Percentiles rank a stretch among this genome's conserved stretches.
Evolutionary conservation across 495 filamentous ascomycete species (phyloP).

Genomic region (Lophium mytilinum): DNA sequence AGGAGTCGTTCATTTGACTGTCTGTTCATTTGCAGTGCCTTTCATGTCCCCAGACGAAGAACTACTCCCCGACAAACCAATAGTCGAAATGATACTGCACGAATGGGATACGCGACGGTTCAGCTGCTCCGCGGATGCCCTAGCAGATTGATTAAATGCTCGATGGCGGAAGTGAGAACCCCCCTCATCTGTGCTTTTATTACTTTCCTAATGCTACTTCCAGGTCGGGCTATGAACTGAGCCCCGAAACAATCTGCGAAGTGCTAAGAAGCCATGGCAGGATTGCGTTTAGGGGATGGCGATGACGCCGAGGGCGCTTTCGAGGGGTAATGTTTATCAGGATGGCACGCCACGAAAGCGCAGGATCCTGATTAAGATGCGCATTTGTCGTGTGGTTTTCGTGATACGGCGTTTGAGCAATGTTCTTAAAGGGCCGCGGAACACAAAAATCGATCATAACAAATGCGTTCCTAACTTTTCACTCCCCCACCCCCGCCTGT

Average conservation of each 20-base stretch:
- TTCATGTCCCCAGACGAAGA: constrained; percentile 20
- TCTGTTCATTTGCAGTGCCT: constrained; percentile 1
- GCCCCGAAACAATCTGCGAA: constrained; percentile 22
- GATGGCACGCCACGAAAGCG: too few species aligned
- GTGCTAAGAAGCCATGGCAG: constrained; percentile 22
- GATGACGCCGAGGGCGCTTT: constrained; percentile 26
- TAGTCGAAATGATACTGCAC: constrained; percentile 22
- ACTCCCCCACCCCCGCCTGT: not conserved
- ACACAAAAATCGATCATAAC: too few species aligned
- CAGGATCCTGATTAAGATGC: too few species aligned
- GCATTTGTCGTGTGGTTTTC: too few species aligned
- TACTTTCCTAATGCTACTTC: too few species aligned
- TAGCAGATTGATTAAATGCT: constrained; percentile 26
- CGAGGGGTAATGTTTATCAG: constrained; percentile 3
- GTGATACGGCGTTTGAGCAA: too few species aligned
- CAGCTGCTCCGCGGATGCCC: constrained; percentile 17
- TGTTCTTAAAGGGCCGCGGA: too few species aligned
- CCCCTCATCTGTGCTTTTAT: too few species aligned
- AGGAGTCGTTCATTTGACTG: too few species aligned
- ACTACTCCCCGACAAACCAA: constrained; percentile 22
- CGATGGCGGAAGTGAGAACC: constrained; percentile 19
- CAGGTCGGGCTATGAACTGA: constrained; percentile 21
- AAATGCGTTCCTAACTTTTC: too few species aligned
- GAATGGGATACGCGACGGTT: constrained; percentile 26
- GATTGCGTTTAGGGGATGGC: constrained; percentile 24